These are phyloP conservation scores for Pythium aphanidermatum DNA, from an alignment of 352 stramenopile species.

Conservation along the genomic window DNA sequence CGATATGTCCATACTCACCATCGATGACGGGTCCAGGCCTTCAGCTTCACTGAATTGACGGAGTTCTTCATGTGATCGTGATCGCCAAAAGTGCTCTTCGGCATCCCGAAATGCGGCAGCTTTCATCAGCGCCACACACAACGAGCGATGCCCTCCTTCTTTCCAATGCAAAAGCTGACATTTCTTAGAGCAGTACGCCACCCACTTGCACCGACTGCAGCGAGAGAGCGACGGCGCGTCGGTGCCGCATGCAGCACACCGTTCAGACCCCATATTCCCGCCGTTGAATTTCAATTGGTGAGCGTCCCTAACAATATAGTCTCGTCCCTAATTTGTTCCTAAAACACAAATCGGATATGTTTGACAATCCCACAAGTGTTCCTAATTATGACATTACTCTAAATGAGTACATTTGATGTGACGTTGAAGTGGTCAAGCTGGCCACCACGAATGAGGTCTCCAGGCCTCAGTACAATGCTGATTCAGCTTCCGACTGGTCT, in stretches of 20 bases:
- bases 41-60: constrained; percentile 16
- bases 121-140: constrained; percentile 24
- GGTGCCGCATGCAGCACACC: constrained; percentile 18
- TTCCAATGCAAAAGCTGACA: constrained; percentile 55
- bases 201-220: constrained; percentile 51
- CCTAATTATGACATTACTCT: no score
- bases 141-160: constrained; percentile 22
- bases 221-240: constrained; percentile 17
- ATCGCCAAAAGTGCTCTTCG: constrained; percentile 10
- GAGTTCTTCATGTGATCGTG: constrained; percentile 11
- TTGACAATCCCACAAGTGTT: no score
- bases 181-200: constrained; percentile 51
- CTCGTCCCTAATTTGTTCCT: no score
- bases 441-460: no score
- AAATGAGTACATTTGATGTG: no score
- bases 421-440: no score
- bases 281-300: background rate
- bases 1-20: constrained; percentile 21
- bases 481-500: no score
- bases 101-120: constrained; percentile 12
- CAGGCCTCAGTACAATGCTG: no score
- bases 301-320: no score
- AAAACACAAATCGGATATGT: no score
- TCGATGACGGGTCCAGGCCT: constrained; percentile 37
- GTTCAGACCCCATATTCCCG: background rate